Evolutionary conservation across 2,329 filamentous ascomycete species (phyloP), one percentile per base, ranked within the genome.

Genomic region (Malbranchea zuffiana): DNA sequence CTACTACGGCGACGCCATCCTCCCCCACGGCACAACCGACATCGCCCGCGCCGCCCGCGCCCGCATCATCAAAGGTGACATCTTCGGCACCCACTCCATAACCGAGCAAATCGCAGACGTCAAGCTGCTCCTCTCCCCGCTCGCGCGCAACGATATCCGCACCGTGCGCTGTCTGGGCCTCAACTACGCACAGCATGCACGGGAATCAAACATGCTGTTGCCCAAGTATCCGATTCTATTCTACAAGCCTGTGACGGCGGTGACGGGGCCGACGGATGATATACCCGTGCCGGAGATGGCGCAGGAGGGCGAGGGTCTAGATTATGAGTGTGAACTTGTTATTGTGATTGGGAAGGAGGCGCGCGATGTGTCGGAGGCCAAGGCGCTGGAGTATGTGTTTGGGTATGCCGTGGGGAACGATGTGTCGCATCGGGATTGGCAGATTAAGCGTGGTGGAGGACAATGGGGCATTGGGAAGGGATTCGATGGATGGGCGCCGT

Each of bases 291-390:
- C 75, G 15, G 50, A 59, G 2, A 62, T 81, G 42, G 80, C 78
- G 0, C 81, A 85, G 57, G 67, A 78, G 43, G 67, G 66, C 32
- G 62, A 65, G n/a, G 76, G 77, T 0, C 61, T 84, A 12, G 82
- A 87, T 59, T 87, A 87, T 57, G 82, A 88, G 60, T 83, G 80
- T 54, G 82, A 88, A 61, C 68, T 88, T 5, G 78, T 85, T 10
- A 67, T 75, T 24, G 66, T 87, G 6, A 83, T 87, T 44, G 79
- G 80, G 16, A 79, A 77, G 56, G 63, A 71, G 42, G 79, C 75
- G 42, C 60, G 64, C 28, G 69, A 85, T 51, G 75, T 87, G 8
- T 56, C 74, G 1, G 78, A 82, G 58, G 64, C 66, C 1, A 58
- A 72, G 15, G 82, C 82, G 0, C 62, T 86, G n/a, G 63, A 78